Evolutionary conservation across 768 basidiomycete genomes (phyloP).

Genomic region (Amanita pallidorosea): DNA sequence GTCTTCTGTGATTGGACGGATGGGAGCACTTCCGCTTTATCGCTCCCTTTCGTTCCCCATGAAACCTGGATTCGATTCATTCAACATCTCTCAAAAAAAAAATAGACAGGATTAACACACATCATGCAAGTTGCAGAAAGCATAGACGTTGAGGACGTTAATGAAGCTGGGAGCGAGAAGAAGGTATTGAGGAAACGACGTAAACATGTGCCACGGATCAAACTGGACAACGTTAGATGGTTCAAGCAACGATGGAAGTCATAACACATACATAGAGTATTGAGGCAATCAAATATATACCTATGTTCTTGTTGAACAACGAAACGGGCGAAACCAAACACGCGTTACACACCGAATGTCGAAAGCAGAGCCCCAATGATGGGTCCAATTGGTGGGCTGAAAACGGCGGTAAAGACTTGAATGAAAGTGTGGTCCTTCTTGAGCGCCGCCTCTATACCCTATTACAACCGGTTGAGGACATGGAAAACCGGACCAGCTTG

Average conservation of each 20-base stretch:
- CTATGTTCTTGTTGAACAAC: constrained; percentile 18
- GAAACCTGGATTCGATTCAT: constrained; percentile 38
- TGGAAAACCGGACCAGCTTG: not conserved
- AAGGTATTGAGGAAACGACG: constrained; percentile 86
- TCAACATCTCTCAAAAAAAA: not conserved
- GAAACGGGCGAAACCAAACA: not conserved
- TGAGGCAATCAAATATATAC: constrained; percentile 77
- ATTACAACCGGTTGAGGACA: not conserved
- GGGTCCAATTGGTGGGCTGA: constrained; percentile 71
- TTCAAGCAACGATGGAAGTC: not conserved
- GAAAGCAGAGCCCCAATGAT: constrained; percentile 81
- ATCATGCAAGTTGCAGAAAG: constrained; percentile 94
- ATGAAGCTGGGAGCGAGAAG: constrained; percentile 88
- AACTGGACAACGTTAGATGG: constrained; percentile 33
- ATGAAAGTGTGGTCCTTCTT: constrained; percentile 28
- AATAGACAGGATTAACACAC: constrained; percentile 23
- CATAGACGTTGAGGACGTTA: constrained; percentile 93
- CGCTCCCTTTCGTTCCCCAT: constrained; percentile 94
- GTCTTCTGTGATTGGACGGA: constrained; percentile 78
- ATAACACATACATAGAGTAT: constrained; percentile 63
- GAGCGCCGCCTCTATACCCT: constrained; percentile 45
- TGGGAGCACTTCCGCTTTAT: constrained; percentile 88
- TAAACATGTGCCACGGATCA: constrained; percentile 98
- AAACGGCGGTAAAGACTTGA: constrained; percentile 49
- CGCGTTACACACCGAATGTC: constrained; percentile 57